Base-by-base conservation (phyloP, 768 basidiomycete species). In the Panus rudis region DNA sequence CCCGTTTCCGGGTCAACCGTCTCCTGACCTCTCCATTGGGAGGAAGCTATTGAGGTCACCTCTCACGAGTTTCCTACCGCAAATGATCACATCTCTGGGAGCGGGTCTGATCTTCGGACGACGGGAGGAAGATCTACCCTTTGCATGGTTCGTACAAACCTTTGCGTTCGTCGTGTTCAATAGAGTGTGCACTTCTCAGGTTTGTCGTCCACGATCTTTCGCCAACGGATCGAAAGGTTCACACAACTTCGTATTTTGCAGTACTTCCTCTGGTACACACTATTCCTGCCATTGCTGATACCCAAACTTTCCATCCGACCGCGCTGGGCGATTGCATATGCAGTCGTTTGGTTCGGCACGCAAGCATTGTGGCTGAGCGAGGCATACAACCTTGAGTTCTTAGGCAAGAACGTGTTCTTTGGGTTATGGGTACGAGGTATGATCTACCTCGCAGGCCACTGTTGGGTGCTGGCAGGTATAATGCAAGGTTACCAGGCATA, bases 231-330 rank as follows among this genome's bases (percentile, higher is more conserved):
- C 10, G 10, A 30, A 10, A 10, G 10, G 28, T 10, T 30, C 10
- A 30, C 28, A 30, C 28, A 30, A 16, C 10, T 30, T 30, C 14
- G 30, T 45, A 27, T 38, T 25, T 33, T 39, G 25, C 63, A 98
- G 87, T 99, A 99, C 62, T 99, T 98, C 65, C 71, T 94, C 28
- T 99, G 96, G 96, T 97, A 92, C 59, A 78, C 91, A 12, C 78
- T 92, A 39, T 78, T 98, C 47, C 63, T 98, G 0, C 92, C 94
- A 0, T 72, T 92, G 3, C 68, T 94, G 19, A 71, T 92, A 3
- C 85, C 91, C 0, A 71, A 65, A 3, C 63, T 96, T 0, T 61
- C 65, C 1, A 68, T 90, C 34, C 68, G 79, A 1, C 61, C 63
- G 14, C 42, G 54, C 16, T 66, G 69, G 7, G 68, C 67, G 1